phyloP scores from a whole-genome alignment of 768 basidiomycete species.

The Phylloporus arenicola region DNA sequence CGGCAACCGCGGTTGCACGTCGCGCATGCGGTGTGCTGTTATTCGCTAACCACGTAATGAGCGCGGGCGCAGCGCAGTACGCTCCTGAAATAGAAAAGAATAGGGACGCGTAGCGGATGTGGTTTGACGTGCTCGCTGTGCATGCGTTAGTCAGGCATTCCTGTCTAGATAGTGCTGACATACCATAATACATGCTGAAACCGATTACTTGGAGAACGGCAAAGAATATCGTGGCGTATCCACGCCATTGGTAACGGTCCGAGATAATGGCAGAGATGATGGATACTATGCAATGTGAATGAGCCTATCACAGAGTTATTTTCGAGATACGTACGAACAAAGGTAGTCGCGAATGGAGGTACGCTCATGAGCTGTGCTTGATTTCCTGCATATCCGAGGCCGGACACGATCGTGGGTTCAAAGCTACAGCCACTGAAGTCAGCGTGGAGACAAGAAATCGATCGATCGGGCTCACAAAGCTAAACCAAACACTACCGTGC shows the following conservation, averaged over 20 bases:
- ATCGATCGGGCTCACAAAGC: constrained; percentile 18
- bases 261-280: constrained; percentile 43
- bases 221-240: constrained; percentile 41
- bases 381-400: constrained; percentile 51
- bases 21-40: constrained; percentile 53
- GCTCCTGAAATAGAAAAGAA: constrained; percentile 51
- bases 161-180: background rate
- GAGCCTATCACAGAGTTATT: background rate
- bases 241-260: constrained; percentile 49
- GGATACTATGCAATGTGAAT: constrained; percentile 24
- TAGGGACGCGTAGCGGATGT: constrained; percentile 49
- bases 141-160: background rate
- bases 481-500: constrained; percentile 13
- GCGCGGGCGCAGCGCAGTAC: constrained; percentile 46
- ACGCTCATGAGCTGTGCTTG: constrained; percentile 60
- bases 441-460: constrained; percentile 26
- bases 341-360: constrained; percentile 45
- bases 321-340: constrained; percentile 34
- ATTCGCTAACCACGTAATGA: constrained; percentile 59
- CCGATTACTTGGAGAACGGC: constrained; percentile 37
- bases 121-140: constrained; percentile 26
- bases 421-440: constrained; percentile 46
- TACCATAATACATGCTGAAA: constrained; percentile 2
- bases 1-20: constrained; percentile 54
- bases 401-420: constrained; percentile 62